Conservation (phyloP, 2,329 filamentous ascomycete species). For the Colletotrichum noveboracense region DNA sequence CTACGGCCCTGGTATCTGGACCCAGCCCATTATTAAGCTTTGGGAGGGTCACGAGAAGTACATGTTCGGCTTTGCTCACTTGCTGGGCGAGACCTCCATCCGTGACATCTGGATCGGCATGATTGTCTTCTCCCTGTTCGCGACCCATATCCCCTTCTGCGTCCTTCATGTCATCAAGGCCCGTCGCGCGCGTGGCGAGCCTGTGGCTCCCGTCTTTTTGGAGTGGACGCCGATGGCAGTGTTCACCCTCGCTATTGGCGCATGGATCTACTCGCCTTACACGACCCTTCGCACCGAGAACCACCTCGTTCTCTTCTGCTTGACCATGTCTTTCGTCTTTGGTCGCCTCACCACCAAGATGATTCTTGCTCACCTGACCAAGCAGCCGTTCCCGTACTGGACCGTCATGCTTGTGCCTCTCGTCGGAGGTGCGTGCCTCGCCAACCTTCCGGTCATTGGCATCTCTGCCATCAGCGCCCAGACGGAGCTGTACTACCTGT, state of each 20-base stretch:
- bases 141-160: conserved; percentile 86
- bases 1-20: conserved; percentile 89
- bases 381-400: conserved; percentile 96
- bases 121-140: conserved; percentile 68
- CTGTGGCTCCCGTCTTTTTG: conserved; percentile 82
- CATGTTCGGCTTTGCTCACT: conserved; percentile 56
- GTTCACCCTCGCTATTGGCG: conserved; percentile 75
- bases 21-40: conserved; percentile 72
- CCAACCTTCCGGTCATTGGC: conserved; percentile 81
- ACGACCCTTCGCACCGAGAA: conserved; percentile 83
- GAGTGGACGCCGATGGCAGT: conserved; percentile 93
- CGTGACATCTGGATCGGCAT: conserved; percentile 87
- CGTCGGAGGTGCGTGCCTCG: conserved; percentile 81
- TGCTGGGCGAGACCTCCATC: conserved; percentile 76
- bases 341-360: conserved; percentile 99
- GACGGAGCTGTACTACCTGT: conserved; percentile 81
- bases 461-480: conserved; percentile 68
- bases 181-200: conserved; percentile 72
- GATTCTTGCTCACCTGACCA: conserved; percentile 92
- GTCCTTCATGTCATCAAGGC: conserved; percentile 84
- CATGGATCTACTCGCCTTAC: conserved; percentile 91
- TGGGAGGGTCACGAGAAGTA: conserved; percentile 56
- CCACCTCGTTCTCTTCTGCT: conserved; percentile 88
- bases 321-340: conserved; percentile 96
- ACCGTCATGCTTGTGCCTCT: conserved; percentile 89